phyloP scores from a whole-genome alignment of 2,329 filamentous ascomycete genomes.

The Aspergillus ochraceus region DNA sequence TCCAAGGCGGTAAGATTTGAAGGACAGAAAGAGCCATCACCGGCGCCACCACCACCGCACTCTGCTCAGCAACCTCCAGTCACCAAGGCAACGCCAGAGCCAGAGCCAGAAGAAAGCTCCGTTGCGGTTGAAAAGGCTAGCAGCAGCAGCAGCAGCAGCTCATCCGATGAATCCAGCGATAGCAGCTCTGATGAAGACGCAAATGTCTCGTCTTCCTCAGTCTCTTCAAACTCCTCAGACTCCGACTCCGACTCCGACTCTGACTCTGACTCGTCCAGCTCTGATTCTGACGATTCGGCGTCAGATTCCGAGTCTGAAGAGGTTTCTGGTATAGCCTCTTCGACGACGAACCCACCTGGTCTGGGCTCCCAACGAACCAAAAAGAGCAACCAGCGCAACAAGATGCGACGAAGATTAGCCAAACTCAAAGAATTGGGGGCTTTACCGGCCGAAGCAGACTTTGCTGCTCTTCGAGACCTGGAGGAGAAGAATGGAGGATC shows the following conservation, averaged over 20 bases:
- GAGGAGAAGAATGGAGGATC: slow-evolving; percentile 28
- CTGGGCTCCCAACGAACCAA: slow-evolving; percentile 54
- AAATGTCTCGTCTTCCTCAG: slow-evolving; percentile 21
- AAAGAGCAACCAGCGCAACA: slow-evolving; percentile 56
- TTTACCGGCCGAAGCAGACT: slow-evolving; percentile 52
- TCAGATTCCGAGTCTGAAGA: slow-evolving; percentile 40
- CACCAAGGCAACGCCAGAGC: slow-evolving; percentile 10
- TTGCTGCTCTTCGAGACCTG: slow-evolving; percentile 48
- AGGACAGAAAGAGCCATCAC: slow-evolving; percentile 12
- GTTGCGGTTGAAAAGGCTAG: not conserved
- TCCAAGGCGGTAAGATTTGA: slow-evolving; percentile 38
- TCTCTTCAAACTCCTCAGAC: slow-evolving; percentile 33
- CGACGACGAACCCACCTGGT: slow-evolving; percentile 43
- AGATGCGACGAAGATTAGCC: slow-evolving; percentile 50
- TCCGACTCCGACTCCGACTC: slow-evolving; percentile 43
- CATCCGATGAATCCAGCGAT: slow-evolving; percentile 31
- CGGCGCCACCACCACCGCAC: slow-evolving; percentile 7
- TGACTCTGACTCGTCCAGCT: slow-evolving; percentile 20
- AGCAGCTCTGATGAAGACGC: slow-evolving; percentile 20
- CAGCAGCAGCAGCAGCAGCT: slow-evolving; percentile 17
- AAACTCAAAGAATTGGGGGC: slow-evolving; percentile 56
- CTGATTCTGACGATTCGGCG: slow-evolving; percentile 23
- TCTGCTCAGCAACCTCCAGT: slow-evolving; percentile 15
- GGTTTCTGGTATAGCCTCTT: slow-evolving; percentile 13
- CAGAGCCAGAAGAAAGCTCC: slow-evolving; percentile 5